These are phyloP conservation scores for Orbilia brochopaga DNA, from an alignment of 2,329 filamentous ascomycete species.

Conservation along the genomic window DNA sequence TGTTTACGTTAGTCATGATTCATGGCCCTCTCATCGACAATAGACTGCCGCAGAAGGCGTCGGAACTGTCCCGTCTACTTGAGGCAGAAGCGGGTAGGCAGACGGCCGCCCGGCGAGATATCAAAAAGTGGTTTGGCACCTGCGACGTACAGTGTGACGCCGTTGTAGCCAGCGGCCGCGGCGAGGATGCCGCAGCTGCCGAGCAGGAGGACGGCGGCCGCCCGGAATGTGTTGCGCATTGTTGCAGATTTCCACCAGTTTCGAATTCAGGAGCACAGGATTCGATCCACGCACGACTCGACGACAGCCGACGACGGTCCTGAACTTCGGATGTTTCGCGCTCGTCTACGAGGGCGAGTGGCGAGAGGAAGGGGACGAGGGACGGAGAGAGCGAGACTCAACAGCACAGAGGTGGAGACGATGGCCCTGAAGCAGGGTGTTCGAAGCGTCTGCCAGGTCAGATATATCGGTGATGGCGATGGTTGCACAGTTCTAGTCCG, in stretches of 20 bases:
- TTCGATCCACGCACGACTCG: not conserved
- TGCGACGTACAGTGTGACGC: slow-evolving; percentile 43
- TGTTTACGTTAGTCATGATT: not conserved
- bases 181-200: slow-evolving; percentile 21
- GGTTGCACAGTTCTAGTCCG: too few relatives aligned
- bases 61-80: not conserved
- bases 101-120: too few relatives aligned
- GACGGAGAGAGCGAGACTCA: not conserved
- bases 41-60: too few relatives aligned
- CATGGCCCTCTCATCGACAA: too few relatives aligned
- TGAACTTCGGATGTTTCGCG: not conserved
- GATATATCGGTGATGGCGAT: not conserved
- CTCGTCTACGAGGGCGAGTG: not conserved
- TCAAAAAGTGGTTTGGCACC: not conserved
- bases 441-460: not conserved
- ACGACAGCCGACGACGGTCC: not conserved
- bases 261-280: slow-evolving; percentile 16
- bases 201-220: slow-evolving; percentile 27
- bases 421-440: not conserved
- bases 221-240: slow-evolving; percentile 48
- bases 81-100: not conserved
- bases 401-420: not conserved
- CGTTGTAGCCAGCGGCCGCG: slow-evolving; percentile 17
- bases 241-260: slow-evolving; percentile 30
- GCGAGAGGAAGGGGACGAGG: not conserved